Conservation (phyloP, 2,329 filamentous ascomycete species). For the Passalora sequoiae region DNA sequence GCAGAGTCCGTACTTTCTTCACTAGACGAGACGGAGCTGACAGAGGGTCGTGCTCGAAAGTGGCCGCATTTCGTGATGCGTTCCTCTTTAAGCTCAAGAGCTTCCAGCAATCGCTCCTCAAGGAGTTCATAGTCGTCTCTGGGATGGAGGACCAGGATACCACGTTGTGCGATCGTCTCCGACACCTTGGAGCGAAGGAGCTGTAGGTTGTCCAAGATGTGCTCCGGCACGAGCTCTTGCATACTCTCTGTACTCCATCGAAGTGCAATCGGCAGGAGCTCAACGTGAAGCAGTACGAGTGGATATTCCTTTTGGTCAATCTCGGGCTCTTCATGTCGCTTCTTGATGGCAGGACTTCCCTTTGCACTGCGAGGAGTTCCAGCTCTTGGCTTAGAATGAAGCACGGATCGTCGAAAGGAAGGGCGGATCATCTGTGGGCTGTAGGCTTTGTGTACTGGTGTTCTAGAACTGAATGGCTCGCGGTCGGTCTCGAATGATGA, state of each 20-base stretch:
- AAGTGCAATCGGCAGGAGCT: conserved; percentile 65
- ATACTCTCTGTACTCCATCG: conserved; percentile 51
- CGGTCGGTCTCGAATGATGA: conserved; percentile 28
- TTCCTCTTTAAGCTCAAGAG: conserved; percentile 65
- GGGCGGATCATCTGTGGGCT: conserved; percentile 56
- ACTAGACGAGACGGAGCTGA: conserved; percentile 39
- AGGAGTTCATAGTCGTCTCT: conserved; percentile 74
- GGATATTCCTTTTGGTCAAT: conserved; percentile 42
- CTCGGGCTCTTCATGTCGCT: conserved; percentile 12
- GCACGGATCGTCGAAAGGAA: conserved; percentile 50
- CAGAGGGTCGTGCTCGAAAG: conserved; percentile 60
- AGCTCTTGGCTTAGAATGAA: conserved; percentile 41
- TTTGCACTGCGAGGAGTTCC: conserved; percentile 42
- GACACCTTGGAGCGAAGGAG: conserved; percentile 64
- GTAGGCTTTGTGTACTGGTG: conserved; percentile 38
- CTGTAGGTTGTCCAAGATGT: conserved; percentile 56
- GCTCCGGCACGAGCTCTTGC: conserved; percentile 47
- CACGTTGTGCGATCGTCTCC: conserved; percentile 68
- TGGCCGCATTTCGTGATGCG: conserved; percentile 71
- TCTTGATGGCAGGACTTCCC: conserved; percentile 48
- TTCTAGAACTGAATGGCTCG: conserved; percentile 16
- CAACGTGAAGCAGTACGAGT: conserved; percentile 72
- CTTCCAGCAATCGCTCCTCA: conserved; percentile 70
- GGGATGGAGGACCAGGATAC: conserved; percentile 69
- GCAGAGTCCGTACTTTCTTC: conserved; percentile 28